Base-by-base conservation (phyloP, 2,329 filamentous ascomycete genomes). In the Paraphoma sp. region DNA sequence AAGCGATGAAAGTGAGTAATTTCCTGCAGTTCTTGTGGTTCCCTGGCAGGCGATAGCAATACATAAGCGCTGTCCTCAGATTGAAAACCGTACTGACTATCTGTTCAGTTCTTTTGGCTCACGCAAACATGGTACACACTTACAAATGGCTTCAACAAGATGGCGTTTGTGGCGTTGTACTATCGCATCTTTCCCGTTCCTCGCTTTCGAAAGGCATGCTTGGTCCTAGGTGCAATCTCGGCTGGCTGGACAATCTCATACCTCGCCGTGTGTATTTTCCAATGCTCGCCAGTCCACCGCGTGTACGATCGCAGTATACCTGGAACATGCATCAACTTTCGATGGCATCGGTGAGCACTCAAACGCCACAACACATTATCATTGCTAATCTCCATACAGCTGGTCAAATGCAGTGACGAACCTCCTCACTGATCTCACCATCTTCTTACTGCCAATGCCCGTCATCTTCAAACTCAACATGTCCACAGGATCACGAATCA, bases 141-240 rank as follows among this genome's bases (percentile, higher is more conserved):
- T 16, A 62, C 62, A 14, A 71, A 67, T 28, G 61, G 58, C 36
- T 64, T 69, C 53, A 69, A 66, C 53, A 69, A 71, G 45, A 63
- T 71, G 54, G 64, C 66, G 1, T 68, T 70, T 38, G 43, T 71
- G 2, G 58, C 62, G 6, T 51, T 71, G 4, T 70, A 69, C 48
- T 60, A 68, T 30, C 67, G 67, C n/a, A 54, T 70, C 31, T 71
- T 70, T 41, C 59, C 63, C 1, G 51, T 65, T 36, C 40, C 48
- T 14, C 53, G 51, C 3, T 71, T 71, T 30, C 56, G 64, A 4
- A 43, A 51, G 45, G 51, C 58, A 5, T 68, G 64, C 53, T 41
- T 61, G 7, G 44, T 58, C 5, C 49, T 67, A 23, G 63, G 65
- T 28, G 61, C 30, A 2, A 36, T 66, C 31, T 62, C 59, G 16